Evolutionary conservation across 371 early-diverging fungal species (phyloP).

Genomic region (Actinomortierella ambigua): DNA sequence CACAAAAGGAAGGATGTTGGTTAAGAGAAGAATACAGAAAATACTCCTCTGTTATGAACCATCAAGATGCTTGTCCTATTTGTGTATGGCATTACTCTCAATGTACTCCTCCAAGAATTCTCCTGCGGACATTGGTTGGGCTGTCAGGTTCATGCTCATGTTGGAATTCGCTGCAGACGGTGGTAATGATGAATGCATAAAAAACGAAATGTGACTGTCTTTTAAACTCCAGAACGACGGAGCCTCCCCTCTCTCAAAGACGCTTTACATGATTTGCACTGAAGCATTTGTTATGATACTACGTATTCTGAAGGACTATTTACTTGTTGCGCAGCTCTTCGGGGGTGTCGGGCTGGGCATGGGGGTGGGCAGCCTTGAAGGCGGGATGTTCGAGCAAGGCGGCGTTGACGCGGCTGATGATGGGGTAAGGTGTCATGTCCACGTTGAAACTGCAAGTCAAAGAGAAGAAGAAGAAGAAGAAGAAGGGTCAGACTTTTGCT

Average conservation of each 20-base stretch:
- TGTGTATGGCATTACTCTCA: slow-evolving; percentile 24
- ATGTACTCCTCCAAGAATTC: slow-evolving; percentile 45
- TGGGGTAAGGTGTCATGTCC: slow-evolving; percentile 76
- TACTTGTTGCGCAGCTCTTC: slow-evolving; percentile 52
- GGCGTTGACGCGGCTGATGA: slow-evolving; percentile 61
- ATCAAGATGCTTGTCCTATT: slow-evolving; percentile 5
- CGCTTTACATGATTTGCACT: no score
- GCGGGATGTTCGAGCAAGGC: slow-evolving; percentile 61
- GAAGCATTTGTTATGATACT: no score
- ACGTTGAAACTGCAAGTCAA: slow-evolving; percentile 61
- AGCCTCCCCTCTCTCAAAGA: no score
- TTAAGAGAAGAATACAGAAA: not conserved
- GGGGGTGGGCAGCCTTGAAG: slow-evolving; percentile 74
- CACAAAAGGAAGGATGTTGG: not conserved
- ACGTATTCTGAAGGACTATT: no score
- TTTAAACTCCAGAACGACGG: no score
- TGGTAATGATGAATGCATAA: no score
- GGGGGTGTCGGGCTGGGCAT: slow-evolving; percentile 78
- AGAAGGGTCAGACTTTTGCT: not conserved
- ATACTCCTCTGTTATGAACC: slow-evolving; percentile 8
- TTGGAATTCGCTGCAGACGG: no score
- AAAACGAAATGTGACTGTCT: no score
- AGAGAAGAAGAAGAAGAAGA: not conserved
- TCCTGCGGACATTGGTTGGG: slow-evolving; percentile 40
- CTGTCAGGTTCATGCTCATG: no score